Evolutionary conservation across 2,329 filamentous ascomycete species (phyloP).

Genomic region (Domatiomyces globalis): DNA sequence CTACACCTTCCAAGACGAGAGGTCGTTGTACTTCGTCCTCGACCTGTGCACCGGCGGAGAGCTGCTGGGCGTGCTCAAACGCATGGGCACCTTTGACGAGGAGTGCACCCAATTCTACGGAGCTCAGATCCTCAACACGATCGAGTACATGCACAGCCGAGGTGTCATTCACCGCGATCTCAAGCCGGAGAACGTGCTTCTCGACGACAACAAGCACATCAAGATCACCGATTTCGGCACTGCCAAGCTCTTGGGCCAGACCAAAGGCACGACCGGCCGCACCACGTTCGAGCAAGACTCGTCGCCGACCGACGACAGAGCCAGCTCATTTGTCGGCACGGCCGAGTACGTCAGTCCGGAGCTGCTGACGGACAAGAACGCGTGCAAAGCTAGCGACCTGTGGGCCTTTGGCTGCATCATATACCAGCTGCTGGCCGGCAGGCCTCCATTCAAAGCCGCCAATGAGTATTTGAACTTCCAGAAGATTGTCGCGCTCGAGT

Average conservation of each 20-base stretch:
- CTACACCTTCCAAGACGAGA: constrained; percentile 96
- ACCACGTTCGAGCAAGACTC: constrained; percentile 31
- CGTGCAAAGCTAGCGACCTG: constrained; percentile 91
- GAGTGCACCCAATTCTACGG: constrained; percentile 92
- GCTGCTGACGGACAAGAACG: constrained; percentile 88
- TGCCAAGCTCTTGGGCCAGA: constrained; percentile 67
- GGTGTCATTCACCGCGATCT: constrained; percentile 93
- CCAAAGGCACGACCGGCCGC: constrained; percentile 30
- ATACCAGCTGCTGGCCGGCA: constrained; percentile 87
- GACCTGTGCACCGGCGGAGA: constrained; percentile 89
- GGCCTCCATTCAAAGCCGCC: constrained; percentile 87
- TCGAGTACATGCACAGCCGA: constrained; percentile 94
- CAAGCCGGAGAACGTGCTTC: constrained; percentile 90
- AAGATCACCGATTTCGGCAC: constrained; percentile 99
- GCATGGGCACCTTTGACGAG: constrained; percentile 83
- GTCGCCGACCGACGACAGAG: constrained; percentile 41
- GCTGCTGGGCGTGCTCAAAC: constrained; percentile 81
- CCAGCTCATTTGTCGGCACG: constrained; percentile 91
- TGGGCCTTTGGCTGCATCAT: constrained; percentile 99
- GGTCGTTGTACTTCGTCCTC: constrained; percentile 89
- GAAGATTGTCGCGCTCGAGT: constrained; percentile 90
- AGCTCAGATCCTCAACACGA: constrained; percentile 87
- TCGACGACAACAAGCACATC: constrained; percentile 92
- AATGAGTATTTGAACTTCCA: constrained; percentile 98
- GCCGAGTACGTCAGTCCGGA: constrained; percentile 98